Percentiles rank a stretch among this genome's conserved stretches.
These are phyloP conservation scores for Ceratobasidium sp. DNA, from an alignment of 1,284 basidiomycete genomes.

Conservation along the genomic window DNA sequence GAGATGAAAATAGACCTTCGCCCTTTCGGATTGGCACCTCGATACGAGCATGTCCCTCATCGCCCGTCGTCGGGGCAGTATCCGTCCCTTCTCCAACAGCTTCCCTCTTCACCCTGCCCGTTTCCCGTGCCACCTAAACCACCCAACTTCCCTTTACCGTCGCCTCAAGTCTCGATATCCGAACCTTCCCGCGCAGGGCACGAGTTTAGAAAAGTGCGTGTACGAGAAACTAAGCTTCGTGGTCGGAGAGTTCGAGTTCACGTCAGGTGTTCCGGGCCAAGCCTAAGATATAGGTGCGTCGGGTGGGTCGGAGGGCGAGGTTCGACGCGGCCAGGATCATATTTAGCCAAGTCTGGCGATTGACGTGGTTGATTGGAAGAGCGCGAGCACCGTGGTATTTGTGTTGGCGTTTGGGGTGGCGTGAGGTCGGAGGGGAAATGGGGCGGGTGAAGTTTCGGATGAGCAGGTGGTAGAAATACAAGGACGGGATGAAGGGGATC, in stretches of 20 bases:
- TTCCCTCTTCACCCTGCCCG: too few relatives aligned
- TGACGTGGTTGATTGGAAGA: conserved; percentile 57
- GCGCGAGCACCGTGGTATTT: conserved; percentile 61
- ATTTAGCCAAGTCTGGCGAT: conserved; percentile 26
- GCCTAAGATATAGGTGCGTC: not conserved
- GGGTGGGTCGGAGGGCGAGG: not conserved
- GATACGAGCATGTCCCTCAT: conserved; percentile 52
- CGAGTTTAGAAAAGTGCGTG: conserved; percentile 83
- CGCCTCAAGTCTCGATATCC: conserved; percentile 62
- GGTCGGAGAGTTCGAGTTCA: conserved; percentile 52
- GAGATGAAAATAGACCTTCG: conserved; percentile 46
- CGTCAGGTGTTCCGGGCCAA: conserved; percentile 25
- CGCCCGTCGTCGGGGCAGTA: not conserved
- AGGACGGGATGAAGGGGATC: conserved; percentile 56
- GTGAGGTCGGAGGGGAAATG: conserved; percentile 36
- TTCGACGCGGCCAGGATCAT: conserved; percentile 17
- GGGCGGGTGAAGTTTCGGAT: conserved; percentile 27
- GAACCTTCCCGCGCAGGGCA: conserved; percentile 66
- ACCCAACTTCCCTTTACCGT: conserved; percentile 64
- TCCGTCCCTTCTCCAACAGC: too few relatives aligned
- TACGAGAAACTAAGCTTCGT: conserved; percentile 82
- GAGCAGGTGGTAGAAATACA: conserved; percentile 55
- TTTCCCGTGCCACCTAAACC: too few relatives aligned
- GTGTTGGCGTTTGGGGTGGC: not conserved
- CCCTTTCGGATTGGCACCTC: conserved; percentile 52